Evolutionary conservation across 2,329 filamentous ascomycete genomes (phyloP), one percentile per base, ranked within the genome.

Genomic region (Xylaria sp.): DNA sequence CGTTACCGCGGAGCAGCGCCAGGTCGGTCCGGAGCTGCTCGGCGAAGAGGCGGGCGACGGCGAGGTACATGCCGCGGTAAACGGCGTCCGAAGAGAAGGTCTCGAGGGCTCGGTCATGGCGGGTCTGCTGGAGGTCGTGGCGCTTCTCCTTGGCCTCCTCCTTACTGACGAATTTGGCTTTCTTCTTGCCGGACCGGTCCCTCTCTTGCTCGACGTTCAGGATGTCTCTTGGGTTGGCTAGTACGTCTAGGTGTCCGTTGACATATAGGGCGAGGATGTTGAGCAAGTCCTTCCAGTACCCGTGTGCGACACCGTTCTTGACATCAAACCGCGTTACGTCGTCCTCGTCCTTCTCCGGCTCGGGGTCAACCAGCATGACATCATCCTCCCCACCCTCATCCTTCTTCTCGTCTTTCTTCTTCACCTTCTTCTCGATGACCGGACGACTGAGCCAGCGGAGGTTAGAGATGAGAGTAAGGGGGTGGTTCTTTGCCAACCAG

Each of bases 271-370:
- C 78, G 0, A 86, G 71, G 2, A 86, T 72, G 59, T 85, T 86
- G 2, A 85, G 69, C 2, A 85, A 69, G 62, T 86, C 82, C 59
- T 86, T 85, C 81, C 82, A 86, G 67, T 85, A 86, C 0, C 83
- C 82, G 47, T 86, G 83, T 4, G 83, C 72, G 2, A 82, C 74
- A 0, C 78, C 78, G 37, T 80, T 66, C 42, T 69, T 67, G 16
- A 80, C 73, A 38, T 82, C 76, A 51, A 74, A 74, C 7, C 65
- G 66, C 11, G 65, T 46, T 0, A 62, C 53, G 7, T 74, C 72
- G 16, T 74, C 67, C 5, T 77, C 74, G 13, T 73, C 54, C 46
- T 65, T 59, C 2, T 71, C 66, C 0, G 66, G 48, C 7, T 72
- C 66, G 11, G 71, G 59, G 2, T 74, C 57, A 1, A 74, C 68